A percentile compares a stretch with the other conserved stretches of the same genome.
These are phyloP conservation scores for Neocucurbitaria cava DNA, from an alignment of 2,329 filamentous ascomycete species.

Conservation along the genomic window DNA sequence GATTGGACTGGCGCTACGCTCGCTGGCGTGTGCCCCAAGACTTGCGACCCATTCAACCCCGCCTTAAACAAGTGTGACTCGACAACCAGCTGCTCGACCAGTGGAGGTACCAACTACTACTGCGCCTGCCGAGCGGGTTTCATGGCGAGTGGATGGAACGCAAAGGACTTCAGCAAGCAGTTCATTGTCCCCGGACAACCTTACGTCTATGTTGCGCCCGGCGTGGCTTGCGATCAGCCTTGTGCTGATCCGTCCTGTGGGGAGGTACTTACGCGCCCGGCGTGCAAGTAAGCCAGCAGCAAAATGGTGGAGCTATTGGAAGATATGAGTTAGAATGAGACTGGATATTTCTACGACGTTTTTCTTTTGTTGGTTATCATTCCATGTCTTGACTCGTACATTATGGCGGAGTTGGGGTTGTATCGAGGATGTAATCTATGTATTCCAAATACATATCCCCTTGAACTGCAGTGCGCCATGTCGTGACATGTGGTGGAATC, in stretches of 20 bases:
- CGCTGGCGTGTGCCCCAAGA: constrained; percentile 26
- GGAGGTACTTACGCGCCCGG: constrained; percentile 28
- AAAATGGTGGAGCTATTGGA: background rate
- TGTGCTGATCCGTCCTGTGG: constrained; percentile 30
- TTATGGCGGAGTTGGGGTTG: constrained; percentile 17
- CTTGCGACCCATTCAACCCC: constrained; percentile 35
- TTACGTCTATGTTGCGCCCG: constrained; percentile 33
- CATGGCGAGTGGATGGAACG: constrained; percentile 21
- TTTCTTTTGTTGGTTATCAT: constrained; percentile 6
- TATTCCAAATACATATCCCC: constrained; percentile 15
- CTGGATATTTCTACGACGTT: background rate
- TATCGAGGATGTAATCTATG: constrained; percentile 20
- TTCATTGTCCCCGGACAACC: constrained; percentile 32
- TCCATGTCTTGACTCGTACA: background rate
- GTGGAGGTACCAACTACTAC: constrained; percentile 33
- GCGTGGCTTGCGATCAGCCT: constrained; percentile 28
- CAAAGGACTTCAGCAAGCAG: constrained; percentile 38
- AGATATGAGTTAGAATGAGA: background rate
- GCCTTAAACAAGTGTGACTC: constrained; percentile 33
- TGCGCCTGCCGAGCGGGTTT: constrained; percentile 40
- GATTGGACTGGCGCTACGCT: constrained; percentile 24
- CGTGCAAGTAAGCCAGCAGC: constrained; percentile 21
- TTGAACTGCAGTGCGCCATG: background rate
- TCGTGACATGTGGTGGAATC: background rate
- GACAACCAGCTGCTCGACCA: constrained; percentile 29